These are phyloP conservation scores for Globisporangium parvum DNA, from an alignment of 352 stramenopile species.

Conservation along the genomic window DNA sequence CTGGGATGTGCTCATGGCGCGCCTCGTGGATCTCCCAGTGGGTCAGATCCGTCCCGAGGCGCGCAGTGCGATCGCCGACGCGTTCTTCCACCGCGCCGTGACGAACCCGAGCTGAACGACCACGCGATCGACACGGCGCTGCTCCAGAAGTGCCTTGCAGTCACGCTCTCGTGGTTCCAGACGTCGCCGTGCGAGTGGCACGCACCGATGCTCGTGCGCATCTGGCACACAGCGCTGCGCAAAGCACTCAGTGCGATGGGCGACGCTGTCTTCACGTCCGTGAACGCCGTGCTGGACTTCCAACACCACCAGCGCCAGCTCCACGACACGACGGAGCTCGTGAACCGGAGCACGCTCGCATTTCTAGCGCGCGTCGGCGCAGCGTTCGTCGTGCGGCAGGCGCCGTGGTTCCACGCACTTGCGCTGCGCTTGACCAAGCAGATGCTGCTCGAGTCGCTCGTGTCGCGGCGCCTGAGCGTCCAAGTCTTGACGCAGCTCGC, in stretches of 20 bases:
- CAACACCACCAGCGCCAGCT: constrained; percentile 26
- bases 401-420: constrained; percentile 31
- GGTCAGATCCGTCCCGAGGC: constrained; percentile 40
- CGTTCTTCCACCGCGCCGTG: constrained; percentile 56
- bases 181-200: constrained; percentile 63
- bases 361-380: constrained; percentile 42
- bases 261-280: constrained; percentile 34
- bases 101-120: constrained; percentile 29
- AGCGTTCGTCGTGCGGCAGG: constrained; percentile 21
- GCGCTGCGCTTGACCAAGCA: constrained; percentile 49
- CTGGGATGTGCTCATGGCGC: constrained; percentile 40
- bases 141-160: constrained; percentile 34
- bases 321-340: constrained; percentile 26
- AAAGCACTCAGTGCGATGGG: constrained; percentile 33
- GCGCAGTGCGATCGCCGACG: constrained; percentile 49
- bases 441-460: constrained; percentile 40
- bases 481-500: constrained; percentile 33
- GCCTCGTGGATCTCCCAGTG: constrained; percentile 39
- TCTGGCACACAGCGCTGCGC: constrained; percentile 55
- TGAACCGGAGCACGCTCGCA: constrained; percentile 46
- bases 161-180: constrained; percentile 59
- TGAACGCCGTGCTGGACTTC: constrained; percentile 52
- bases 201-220: constrained; percentile 37
- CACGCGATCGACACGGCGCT: constrained; percentile 39
- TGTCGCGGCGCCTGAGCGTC: constrained; percentile 36